phyloP scores from a whole-genome alignment of 352 stramenopile genomes.

The Thalassiosira livingstoniorum region DNA sequence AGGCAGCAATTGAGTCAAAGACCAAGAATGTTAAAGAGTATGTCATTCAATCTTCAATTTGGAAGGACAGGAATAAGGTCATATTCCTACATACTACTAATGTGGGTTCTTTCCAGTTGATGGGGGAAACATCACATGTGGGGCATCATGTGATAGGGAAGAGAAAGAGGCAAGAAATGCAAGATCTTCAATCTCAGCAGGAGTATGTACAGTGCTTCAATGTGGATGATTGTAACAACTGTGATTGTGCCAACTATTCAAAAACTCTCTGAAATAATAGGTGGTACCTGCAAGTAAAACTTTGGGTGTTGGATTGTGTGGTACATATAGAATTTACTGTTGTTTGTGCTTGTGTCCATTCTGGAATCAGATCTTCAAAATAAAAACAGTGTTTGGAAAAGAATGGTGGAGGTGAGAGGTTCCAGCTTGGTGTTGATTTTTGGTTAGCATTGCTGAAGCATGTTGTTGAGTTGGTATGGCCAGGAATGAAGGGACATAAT shows the following conservation, averaged over 20 bases:
- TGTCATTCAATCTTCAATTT: slow-evolving; percentile 5
- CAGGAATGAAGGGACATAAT: neutral
- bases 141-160: neutral
- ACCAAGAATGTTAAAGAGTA: neutral
- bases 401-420: neutral
- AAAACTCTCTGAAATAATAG: slow-evolving; percentile 6
- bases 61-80: slow-evolving; percentile 15
- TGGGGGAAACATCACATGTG: too few species aligned
- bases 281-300: neutral
- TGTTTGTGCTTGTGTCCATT: neutral
- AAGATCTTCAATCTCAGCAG: neutral
- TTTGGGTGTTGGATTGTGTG: neutral
- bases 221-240: slow-evolving; percentile 22
- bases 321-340: neutral
- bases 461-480: slow-evolving; percentile 1
- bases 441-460: neutral
- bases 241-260: slow-evolving; percentile 24
- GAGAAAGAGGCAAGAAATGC: neutral
- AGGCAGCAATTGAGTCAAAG: slow-evolving; percentile 1
- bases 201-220: slow-evolving; percentile 21
- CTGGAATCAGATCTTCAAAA: neutral
- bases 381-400: neutral
- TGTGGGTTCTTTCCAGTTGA: neutral
- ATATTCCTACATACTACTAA: slow-evolving; percentile 8
- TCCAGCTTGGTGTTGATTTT: neutral